Evolutionary conservation across 1,284 basidiomycete species (phyloP), one percentile per base, ranked within the genome.

Genomic region (Phenoliferia sp.): DNA sequence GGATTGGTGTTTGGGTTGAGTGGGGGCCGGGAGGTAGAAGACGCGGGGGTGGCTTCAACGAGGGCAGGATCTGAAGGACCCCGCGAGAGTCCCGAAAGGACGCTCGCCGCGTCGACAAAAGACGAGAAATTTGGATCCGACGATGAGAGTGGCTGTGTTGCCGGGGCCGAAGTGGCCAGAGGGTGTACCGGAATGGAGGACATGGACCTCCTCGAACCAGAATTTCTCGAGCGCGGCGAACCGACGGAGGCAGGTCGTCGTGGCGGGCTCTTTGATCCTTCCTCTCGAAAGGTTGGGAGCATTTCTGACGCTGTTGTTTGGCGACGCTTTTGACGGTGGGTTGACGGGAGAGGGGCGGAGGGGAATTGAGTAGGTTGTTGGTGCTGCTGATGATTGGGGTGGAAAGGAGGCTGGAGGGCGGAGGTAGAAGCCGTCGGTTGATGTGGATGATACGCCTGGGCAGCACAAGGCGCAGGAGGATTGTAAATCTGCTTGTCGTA

Each of bases 31-130:
- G 58, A 52, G 48, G 33, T 59, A n/a, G n/a, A n/a, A n/a, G n/a
- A n/a, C n/a, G n/a, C n/a, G n/a, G n/a, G n/a, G n/a, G n/a, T 61
- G 10, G 17, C 62, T 50, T 26, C 56, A 48, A 31, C 28, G 57
- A n/a, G 34, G 19, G 35, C 61, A 12, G 67, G 64, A 31, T 74
- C 73, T 0, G 68, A 66, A 3, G 67, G 69, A 2, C 34, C 66
- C 1, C 66, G 28, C 22, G 69, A 69, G 65, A 75, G 64, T 7
- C 64, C 69, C 1, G 70, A 66, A 28, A 75, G 50, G 16, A 67
- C 73, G 10, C 63, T 48, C 3, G 74, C 74, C 19, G 74, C 74
- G 56, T 72, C 66, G 34, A 75, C 72, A 31, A 75, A 74, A 3
- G 68, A 68, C 3, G 65, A 66, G 36, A 73, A 73, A 19, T 29